A percentile compares a stretch with the other conserved stretches of the same genome.
Conservation (phyloP, 257 asterid genomes). For the Salvia splendens region DNA sequence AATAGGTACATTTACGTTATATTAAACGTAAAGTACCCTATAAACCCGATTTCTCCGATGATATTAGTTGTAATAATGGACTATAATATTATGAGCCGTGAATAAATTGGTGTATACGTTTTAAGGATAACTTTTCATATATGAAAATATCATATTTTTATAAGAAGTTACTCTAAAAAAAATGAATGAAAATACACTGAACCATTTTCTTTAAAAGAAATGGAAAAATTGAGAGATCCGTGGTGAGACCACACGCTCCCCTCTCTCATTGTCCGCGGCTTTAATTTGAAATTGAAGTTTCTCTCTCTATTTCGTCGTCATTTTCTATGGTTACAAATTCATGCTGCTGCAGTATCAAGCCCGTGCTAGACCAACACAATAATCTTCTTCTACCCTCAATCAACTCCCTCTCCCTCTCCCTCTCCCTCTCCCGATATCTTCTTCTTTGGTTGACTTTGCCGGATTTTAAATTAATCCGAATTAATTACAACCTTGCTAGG, state of each 20-base stretch:
- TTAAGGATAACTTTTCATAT: no score
- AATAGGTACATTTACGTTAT: no score
- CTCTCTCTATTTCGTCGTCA: constrained; percentile 21
- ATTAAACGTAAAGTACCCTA: no score
- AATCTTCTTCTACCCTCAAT: constrained; percentile 24
- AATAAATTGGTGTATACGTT: no score
- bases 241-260: constrained; percentile 7
- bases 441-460: constrained; percentile 31
- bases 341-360: constrained; percentile 20
- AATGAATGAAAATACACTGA: no score
- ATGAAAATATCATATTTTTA: no score
- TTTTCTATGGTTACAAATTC: constrained; percentile 15
- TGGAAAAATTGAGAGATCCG: no score
- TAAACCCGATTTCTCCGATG: no score
- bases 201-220: no score
- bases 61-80: no score
- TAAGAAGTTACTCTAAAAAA: no score
- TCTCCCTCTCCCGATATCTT: constrained; percentile 24
- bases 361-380: constrained; percentile 25
- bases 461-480: constrained; percentile 25
- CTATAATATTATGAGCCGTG: no score
- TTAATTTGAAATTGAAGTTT: constrained; percentile 39
- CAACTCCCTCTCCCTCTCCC: background rate
- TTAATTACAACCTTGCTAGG: constrained; percentile 23
- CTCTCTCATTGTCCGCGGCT: constrained; percentile 33